A percentile compares a stretch with the other conserved stretches of the same genome.
Conservation (phyloP, 2,329 filamentous ascomycete species). For the Cytospora piceicola region DNA sequence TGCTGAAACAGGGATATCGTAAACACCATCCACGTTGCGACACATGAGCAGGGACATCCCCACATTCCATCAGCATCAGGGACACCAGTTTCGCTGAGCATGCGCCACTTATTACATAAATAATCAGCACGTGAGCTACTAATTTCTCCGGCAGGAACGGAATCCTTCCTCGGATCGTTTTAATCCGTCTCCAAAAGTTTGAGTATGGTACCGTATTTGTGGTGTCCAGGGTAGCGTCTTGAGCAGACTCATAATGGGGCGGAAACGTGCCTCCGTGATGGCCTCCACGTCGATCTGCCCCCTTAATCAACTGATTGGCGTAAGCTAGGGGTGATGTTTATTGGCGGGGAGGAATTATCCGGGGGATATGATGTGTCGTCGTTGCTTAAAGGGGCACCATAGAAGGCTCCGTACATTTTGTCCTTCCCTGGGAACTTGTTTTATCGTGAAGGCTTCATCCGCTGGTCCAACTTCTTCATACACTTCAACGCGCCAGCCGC, state of each 20-base stretch:
- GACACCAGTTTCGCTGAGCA: background rate
- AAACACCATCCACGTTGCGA: background rate
- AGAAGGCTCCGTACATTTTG: background rate
- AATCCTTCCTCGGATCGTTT: background rate
- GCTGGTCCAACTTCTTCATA: background rate
- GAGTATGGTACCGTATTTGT: background rate
- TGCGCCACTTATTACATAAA: background rate
- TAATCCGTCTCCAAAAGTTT: no score
- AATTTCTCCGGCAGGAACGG: background rate
- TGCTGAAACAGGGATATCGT: background rate
- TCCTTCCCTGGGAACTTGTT: background rate
- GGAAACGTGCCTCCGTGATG: constrained; percentile 2
- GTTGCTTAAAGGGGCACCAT: background rate
- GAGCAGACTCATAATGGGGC: background rate
- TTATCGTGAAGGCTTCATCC: background rate
- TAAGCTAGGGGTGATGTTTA: background rate
- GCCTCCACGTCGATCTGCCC: background rate
- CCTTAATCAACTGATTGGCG: constrained; percentile 15
- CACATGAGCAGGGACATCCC: background rate
- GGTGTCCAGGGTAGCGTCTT: background rate
- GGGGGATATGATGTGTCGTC: background rate
- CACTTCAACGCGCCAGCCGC: constrained; percentile 8
- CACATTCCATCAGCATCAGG: background rate
- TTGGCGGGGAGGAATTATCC: background rate
- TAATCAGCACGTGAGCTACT: background rate